phyloP scores from a whole-genome alignment of 306 rosid species.

The Crotalaria pallida region DNA sequence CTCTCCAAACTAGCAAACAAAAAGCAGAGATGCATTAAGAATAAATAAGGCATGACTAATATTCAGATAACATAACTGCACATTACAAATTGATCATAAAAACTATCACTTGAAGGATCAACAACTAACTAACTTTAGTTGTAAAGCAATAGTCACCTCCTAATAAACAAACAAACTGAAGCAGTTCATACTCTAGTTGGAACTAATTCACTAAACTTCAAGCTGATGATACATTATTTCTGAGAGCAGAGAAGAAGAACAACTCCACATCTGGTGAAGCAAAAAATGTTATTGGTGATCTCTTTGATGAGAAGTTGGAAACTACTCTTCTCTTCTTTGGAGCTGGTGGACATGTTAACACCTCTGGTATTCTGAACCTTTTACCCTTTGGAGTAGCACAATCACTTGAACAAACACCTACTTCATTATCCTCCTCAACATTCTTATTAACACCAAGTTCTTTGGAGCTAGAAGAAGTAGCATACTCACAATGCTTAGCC shows the following conservation, averaged over 20 bases:
- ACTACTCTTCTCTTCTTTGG: constrained; percentile 50
- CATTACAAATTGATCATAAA: constrained; percentile 10
- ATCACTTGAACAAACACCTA: constrained; percentile 11
- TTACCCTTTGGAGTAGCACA: constrained; percentile 56
- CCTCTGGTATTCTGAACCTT: constrained; percentile 43
- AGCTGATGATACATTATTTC: constrained; percentile 25
- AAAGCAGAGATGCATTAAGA: not conserved
- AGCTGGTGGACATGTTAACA: constrained; percentile 50
- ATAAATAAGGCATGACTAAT: not conserved
- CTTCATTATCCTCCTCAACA: not conserved
- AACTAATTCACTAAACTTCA: not conserved
- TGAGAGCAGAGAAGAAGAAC: constrained; percentile 44
- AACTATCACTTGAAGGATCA: constrained; percentile 18
- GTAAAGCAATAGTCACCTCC: not conserved
- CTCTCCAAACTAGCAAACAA: not conserved
- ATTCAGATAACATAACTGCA: not conserved
- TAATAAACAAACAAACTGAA: constrained; percentile 5
- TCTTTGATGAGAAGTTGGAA: constrained; percentile 22
- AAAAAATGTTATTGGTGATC: constrained; percentile 22
- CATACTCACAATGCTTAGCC: constrained; percentile 2
- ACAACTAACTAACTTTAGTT: not conserved
- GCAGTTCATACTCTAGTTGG: not conserved
- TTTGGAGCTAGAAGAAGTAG: constrained; percentile 8
- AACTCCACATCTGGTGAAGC: constrained; percentile 48
- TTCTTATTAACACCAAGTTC: not conserved